Percentiles rank a stretch among this genome's conserved stretches.
Conservation (phyloP, 805 yeast genomes). For the Yarrowia divulgata region DNA sequence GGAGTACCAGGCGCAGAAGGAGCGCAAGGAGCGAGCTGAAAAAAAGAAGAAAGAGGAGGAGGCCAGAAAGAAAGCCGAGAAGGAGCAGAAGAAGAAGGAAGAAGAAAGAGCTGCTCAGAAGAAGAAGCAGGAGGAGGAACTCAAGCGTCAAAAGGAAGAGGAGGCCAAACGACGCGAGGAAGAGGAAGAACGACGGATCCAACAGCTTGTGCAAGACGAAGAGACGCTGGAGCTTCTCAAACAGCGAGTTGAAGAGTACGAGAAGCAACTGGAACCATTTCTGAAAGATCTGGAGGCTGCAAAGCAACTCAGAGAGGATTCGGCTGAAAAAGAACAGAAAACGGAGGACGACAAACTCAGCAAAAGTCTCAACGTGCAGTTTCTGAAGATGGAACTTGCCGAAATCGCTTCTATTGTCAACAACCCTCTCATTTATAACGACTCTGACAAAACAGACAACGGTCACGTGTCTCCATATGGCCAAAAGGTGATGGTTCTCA, state of each 20-base stretch:
- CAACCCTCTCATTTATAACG: neutral
- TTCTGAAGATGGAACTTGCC: neutral
- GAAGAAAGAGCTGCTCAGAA: neutral
- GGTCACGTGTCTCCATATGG: neutral
- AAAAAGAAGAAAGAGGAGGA: neutral
- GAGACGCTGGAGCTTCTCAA: neutral
- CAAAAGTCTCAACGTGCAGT: neutral
- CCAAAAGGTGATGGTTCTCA: neutral
- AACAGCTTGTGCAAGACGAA: neutral
- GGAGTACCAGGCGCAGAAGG: conserved; percentile 2
- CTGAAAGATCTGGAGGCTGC: neutral
- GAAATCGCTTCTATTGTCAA: no score
- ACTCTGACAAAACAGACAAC: neutral
- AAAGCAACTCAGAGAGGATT: neutral
- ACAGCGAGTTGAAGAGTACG: neutral
- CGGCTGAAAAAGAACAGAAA: neutral
- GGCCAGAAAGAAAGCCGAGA: no score
- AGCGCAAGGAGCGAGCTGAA: neutral
- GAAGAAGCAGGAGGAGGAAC: neutral
- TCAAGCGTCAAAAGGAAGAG: no score
- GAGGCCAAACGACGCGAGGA: no score
- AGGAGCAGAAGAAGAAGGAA: neutral
- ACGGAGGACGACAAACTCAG: neutral
- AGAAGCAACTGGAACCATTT: neutral
- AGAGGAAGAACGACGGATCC: neutral